Percentiles rank a stretch among this genome's conserved stretches.
Evolutionary conservation across 192 early-diverging fungal species (phyloP).

Genomic region (Rhizophagus sp.): DNA sequence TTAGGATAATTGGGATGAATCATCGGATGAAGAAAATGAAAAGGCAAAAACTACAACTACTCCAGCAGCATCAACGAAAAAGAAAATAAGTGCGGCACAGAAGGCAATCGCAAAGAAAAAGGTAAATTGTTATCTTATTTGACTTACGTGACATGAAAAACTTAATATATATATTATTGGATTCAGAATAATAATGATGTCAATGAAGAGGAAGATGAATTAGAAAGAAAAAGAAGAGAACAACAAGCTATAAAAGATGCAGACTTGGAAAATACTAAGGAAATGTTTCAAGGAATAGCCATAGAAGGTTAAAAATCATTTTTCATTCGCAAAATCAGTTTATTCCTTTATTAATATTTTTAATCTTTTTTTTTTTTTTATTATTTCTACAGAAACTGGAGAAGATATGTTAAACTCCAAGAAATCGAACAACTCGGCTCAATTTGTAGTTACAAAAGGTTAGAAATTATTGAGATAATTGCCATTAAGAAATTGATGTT

Average conservation of each 20-base stretch:
- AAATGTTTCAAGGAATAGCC: constrained; percentile 65
- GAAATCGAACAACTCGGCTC: too few species aligned
- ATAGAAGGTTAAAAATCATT: constrained; percentile 46
- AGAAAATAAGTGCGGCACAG: constrained; percentile 53
- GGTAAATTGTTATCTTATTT: constrained; percentile 12
- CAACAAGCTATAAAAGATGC: constrained; percentile 60
- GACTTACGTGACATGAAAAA: neutral
- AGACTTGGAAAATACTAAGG: constrained; percentile 62
- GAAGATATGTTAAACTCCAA: too few species aligned
- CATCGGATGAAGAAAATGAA: constrained; percentile 55
- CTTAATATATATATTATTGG: neutral
- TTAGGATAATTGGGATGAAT: constrained; percentile 59
- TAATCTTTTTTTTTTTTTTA: too few species aligned
- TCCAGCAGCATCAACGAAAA: constrained; percentile 39
- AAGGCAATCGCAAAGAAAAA: constrained; percentile 59
- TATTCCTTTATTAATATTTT: neutral
- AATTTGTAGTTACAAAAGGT: neutral
- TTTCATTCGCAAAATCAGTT: neutral
- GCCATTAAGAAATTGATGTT: neutral
- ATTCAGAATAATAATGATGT: constrained; percentile 17
- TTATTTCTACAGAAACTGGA: neutral
- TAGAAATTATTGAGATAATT: neutral
- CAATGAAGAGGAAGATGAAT: constrained; percentile 48
- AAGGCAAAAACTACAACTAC: constrained; percentile 37
- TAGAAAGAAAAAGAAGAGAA: constrained; percentile 57